These are phyloP conservation scores for Ceratobasidium sp. DNA, from an alignment of 1,284 basidiomycete genomes.

Conservation along the genomic window DNA sequence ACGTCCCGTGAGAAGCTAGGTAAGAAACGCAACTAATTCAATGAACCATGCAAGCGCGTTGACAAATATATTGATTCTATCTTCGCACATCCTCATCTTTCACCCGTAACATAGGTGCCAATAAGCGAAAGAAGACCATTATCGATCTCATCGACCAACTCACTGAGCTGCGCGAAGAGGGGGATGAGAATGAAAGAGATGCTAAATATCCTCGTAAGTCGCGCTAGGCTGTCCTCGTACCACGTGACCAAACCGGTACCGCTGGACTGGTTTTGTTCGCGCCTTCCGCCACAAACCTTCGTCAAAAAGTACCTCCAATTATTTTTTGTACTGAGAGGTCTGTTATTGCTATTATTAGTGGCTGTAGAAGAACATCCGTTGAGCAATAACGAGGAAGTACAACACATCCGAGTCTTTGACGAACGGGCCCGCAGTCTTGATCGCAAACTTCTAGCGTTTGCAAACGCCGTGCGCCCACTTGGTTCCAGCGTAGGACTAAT, in stretches of 20 bases:
- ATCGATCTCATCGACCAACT: conserved; percentile 68
- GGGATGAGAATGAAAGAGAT: conserved; percentile 54
- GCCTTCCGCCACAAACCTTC: too few species aligned
- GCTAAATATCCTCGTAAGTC: conserved; percentile 26
- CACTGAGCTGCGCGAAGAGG: conserved; percentile 58
- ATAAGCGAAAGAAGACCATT: conserved; percentile 67
- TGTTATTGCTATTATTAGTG: not conserved
- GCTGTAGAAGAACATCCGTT: not conserved
- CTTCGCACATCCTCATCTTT: not conserved
- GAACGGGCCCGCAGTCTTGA: conserved; percentile 27
- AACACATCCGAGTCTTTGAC: conserved; percentile 24
- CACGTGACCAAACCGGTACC: too few species aligned
- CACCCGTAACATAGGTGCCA: conserved; percentile 6
- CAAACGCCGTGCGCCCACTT: conserved; percentile 46
- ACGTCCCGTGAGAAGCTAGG: conserved; percentile 12
- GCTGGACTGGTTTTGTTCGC: too few species aligned
- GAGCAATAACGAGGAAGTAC: conserved; percentile 4
- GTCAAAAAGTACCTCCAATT: too few species aligned
- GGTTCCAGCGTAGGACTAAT: conserved; percentile 45
- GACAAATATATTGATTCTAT: too few species aligned
- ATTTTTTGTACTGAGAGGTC: too few species aligned
- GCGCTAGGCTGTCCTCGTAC: too few species aligned
- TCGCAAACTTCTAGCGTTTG: conserved; percentile 45
- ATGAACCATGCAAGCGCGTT: not conserved
- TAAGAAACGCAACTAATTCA: not conserved